Conservation (phyloP, 352 stramenopile genomes). For the Saprolegnia diclina region DNA sequence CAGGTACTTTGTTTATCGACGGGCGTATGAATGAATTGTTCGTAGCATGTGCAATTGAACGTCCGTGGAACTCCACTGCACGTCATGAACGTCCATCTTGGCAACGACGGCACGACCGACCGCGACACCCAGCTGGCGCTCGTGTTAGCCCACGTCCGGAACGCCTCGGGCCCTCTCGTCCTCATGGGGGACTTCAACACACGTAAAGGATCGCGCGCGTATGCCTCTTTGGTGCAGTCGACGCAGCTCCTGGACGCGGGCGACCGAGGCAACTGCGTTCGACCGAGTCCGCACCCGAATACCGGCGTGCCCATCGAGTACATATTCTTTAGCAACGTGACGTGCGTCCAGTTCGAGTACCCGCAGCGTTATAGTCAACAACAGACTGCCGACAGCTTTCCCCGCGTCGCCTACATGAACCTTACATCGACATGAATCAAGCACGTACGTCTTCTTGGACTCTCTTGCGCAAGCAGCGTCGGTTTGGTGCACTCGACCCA, state of each 20-base stretch:
- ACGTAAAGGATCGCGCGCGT: constrained; percentile 6
- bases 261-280: background rate
- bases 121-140: constrained; percentile 10
- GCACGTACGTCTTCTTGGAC: background rate
- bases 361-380: constrained; percentile 11
- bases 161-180: background rate
- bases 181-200: constrained; percentile 27
- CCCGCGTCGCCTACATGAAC: constrained; percentile 17
- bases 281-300: background rate
- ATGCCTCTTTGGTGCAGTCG: background rate
- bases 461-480: too few species aligned
- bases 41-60: constrained; percentile 12
- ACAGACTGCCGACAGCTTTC: constrained; percentile 19
- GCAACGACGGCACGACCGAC: constrained; percentile 19
- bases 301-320: constrained; percentile 17
- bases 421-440: background rate
- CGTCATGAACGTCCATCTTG: constrained; percentile 21
- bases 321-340: constrained; percentile 19
- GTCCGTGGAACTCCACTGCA: background rate
- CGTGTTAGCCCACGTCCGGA: background rate
- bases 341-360: constrained; percentile 26
- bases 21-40: background rate
- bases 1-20: constrained; percentile 6
- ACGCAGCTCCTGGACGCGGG: background rate
- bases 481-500: background rate